Evolutionary conservation across 2,329 filamentous ascomycete species (phyloP), one percentile per base, ranked within the genome.

Genomic region (Verticillium longisporum): DNA sequence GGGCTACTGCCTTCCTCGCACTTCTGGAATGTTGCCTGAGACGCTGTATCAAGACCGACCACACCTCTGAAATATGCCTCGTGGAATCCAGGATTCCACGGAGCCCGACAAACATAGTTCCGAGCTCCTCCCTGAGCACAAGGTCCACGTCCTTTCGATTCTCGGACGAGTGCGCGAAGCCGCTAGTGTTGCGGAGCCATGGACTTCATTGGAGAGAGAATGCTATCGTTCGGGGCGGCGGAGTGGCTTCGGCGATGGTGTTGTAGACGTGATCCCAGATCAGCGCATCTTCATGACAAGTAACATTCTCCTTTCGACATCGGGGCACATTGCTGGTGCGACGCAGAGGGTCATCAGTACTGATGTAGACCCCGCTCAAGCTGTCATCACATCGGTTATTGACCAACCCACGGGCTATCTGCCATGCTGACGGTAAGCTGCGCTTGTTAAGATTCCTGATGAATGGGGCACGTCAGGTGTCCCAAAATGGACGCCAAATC

Each of bases 231-330:
- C 61, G 65, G 50, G 66, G 70, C 61, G 68, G 68, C 33, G 67
- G 38, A n/a, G 38, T 45, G 38, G 38, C 13, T n/a, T 41, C 38
- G 38, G 38, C n/a, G 38, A 41, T n/a, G 38, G 38, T 70, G 45
- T 65, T 57, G 64, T 77, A 74, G 60, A 75, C 71, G 67, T 71
- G 68, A 55, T 69, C 61, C 74, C 70, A 79, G 63, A 78, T 72
- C 11, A 65, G 60, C 21, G 67, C 57, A 63, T 71, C 63, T 58
- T 71, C 67, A 11, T 31, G 26, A 31, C 26, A 31, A 31, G 26
- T 31, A 31, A 31, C 26, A 31, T 31, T 31, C 26, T 31, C 26
- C 26, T 31, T 31, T 31, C 26, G 26, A 31, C 26, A 31, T 31
- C 26, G 26, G 26, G 26, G 26, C 26, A 31, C 26, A 31, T 31